A percentile compares a stretch with the other conserved stretches of the same genome.
phyloP scores from a whole-genome alignment of 148 eudicot species.

The Rhododendron mucronatum region DNA sequence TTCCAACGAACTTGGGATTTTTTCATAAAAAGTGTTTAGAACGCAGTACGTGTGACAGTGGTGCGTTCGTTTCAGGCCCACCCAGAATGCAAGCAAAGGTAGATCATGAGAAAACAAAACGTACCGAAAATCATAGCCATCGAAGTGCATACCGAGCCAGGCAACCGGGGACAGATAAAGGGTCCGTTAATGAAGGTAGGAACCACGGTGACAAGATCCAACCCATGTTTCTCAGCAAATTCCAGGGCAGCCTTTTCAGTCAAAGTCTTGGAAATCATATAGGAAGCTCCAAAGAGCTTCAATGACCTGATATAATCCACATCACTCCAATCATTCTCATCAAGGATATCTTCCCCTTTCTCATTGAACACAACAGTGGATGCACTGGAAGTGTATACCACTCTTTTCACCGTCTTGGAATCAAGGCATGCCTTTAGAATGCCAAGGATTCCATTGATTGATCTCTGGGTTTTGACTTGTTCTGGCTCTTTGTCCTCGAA shows the following conservation, averaged over 20 bases:
- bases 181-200: slow-evolving; percentile 39
- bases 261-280: slow-evolving; percentile 32
- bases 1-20: background rate
- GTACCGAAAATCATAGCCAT: slow-evolving; percentile 37
- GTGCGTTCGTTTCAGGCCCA: background rate
- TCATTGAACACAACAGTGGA: slow-evolving; percentile 15
- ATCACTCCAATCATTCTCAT: slow-evolving; percentile 39
- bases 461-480: slow-evolving; percentile 21
- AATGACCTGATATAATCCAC: slow-evolving; percentile 16
- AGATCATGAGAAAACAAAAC: background rate
- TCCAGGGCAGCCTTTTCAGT: slow-evolving; percentile 43
- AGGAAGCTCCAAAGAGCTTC: slow-evolving; percentile 14
- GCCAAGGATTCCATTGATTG: slow-evolving; percentile 24
- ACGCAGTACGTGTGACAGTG: background rate
- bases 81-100: background rate
- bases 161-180: slow-evolving; percentile 29
- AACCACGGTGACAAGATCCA: slow-evolving; percentile 35
- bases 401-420: slow-evolving; percentile 38
- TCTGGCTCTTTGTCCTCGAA: slow-evolving; percentile 32
- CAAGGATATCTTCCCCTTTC: background rate
- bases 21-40: background rate
- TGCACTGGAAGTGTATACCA: slow-evolving; percentile 41
- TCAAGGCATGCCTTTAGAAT: slow-evolving; percentile 32
- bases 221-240: slow-evolving; percentile 30
- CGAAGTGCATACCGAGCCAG: slow-evolving; percentile 27